Conservation (phyloP, 345 rosid species). For the Populus alba region DNA sequence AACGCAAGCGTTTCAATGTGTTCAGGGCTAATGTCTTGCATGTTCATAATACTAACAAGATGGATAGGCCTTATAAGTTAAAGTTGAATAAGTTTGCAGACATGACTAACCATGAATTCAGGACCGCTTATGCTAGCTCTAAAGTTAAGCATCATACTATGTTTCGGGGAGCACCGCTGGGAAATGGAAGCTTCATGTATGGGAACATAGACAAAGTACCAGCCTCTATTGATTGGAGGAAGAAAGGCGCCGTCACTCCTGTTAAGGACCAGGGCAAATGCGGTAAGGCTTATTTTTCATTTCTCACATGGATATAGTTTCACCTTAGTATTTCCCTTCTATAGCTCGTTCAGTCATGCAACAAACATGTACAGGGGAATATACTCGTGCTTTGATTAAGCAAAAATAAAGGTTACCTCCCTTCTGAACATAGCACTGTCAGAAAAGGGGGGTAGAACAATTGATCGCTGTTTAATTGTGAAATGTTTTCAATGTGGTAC, state of each 20-base stretch:
- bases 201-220: conserved; percentile 40
- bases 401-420: neutral
- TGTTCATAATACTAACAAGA: conserved; percentile 63
- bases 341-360: neutral
- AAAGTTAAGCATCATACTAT: conserved; percentile 66
- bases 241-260: conserved; percentile 64
- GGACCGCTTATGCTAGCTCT: conserved; percentile 55
- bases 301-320: neutral
- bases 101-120: conserved; percentile 75
- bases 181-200: conserved; percentile 56
- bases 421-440: too few species aligned
- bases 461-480: too few species aligned
- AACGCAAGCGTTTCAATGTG: conserved; percentile 64
- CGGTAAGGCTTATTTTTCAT: conserved; percentile 35
- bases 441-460: too few species aligned
- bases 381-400: neutral
- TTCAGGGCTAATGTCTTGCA: conserved; percentile 74
- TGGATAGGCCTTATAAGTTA: conserved; percentile 71
- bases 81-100: conserved; percentile 83
- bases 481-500: too few species aligned
- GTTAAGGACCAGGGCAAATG: conserved; percentile 88
- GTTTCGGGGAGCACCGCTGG: conserved; percentile 42
- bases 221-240: conserved; percentile 67
- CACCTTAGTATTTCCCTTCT: neutral
- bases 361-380: neutral